These are phyloP conservation scores for Calonectria pteridis DNA, from an alignment of 2,329 filamentous ascomycete species.

Conservation along the genomic window DNA sequence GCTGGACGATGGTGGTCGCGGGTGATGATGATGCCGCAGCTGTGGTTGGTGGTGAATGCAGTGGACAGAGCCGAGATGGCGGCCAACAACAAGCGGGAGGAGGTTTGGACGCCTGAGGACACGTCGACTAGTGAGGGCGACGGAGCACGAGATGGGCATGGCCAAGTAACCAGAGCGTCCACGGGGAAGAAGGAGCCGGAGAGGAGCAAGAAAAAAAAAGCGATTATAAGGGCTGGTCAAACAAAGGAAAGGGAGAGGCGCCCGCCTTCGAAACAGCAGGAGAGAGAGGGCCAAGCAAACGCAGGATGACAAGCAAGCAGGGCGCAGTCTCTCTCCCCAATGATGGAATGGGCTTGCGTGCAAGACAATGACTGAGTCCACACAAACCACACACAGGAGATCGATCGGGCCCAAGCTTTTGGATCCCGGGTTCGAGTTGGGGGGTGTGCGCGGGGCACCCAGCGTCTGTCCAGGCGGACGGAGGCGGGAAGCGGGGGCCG, in stretches of 20 bases:
- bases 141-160: neutral
- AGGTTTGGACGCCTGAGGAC: slow-evolving; percentile 8
- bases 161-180: neutral
- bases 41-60: neutral
- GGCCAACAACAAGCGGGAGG: neutral
- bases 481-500: neutral
- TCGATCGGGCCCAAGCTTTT: neutral
- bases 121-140: neutral
- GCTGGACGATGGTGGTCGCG: neutral
- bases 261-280: neutral
- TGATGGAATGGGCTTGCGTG: neutral
- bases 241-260: neutral
- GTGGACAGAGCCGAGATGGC: neutral
- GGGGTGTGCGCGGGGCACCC: neutral
- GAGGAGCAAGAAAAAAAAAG: neutral
- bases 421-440: neutral
- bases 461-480: neutral
- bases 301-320: neutral
- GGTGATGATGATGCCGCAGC: neutral
- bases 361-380: neutral
- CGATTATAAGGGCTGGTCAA: neutral
- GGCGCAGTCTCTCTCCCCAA: neutral
- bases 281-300: neutral
- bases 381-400: neutral
- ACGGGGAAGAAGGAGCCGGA: neutral